Evolutionary conservation across 202 grass and related monocot genomes (phyloP).

Genomic region (Miscanthus sacchariflorus): DNA sequence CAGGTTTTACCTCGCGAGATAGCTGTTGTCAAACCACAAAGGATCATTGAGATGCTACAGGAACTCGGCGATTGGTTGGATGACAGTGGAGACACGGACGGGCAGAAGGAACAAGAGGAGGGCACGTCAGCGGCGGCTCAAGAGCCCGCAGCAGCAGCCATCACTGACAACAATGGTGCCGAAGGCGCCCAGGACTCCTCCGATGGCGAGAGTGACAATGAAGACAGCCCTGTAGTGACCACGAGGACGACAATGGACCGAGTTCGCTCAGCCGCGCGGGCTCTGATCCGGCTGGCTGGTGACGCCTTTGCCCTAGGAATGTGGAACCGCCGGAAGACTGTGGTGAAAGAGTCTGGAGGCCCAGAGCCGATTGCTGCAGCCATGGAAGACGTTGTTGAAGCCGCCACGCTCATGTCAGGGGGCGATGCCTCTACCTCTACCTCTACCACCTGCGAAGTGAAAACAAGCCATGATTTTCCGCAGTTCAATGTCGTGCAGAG

Average conservation of each 20-base stretch:
- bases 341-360: too few relatives aligned
- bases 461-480: not conserved
- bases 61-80: conserved; percentile 4
- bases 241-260: not conserved
- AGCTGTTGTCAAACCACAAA: not conserved
- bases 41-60: accelerated
- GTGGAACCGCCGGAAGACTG: too few relatives aligned
- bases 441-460: not conserved
- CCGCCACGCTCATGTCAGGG: too few relatives aligned
- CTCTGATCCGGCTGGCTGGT: too few relatives aligned
- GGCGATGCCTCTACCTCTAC: too few relatives aligned
- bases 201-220: not conserved
- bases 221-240: not conserved
- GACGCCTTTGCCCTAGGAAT: too few relatives aligned
- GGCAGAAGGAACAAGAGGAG: not conserved
- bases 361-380: too few relatives aligned
- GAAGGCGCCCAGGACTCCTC: not conserved
- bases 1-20: conserved; percentile 32
- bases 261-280: too few relatives aligned
- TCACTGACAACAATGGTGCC: too few relatives aligned
- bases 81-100: not conserved
- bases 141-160: not conserved
- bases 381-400: too few relatives aligned
- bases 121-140: not conserved
- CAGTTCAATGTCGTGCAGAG: not conserved